These are phyloP conservation scores for Hemileccinum rubropunctum DNA, from an alignment of 768 basidiomycete species.

Conservation along the genomic window DNA sequence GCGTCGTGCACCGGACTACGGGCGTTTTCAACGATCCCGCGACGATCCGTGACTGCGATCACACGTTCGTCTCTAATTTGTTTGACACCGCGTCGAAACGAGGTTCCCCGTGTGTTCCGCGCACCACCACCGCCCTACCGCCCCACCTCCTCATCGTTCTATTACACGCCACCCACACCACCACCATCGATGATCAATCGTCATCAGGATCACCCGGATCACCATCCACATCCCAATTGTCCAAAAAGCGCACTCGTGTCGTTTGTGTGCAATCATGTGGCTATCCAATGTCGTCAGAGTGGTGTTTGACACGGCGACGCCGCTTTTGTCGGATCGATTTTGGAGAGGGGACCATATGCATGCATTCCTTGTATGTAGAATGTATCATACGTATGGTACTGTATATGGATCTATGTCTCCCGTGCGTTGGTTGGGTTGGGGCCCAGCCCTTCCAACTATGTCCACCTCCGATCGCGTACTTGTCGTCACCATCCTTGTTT, in stretches of 20 bases:
- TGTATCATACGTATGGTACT: background rate
- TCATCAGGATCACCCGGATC: background rate
- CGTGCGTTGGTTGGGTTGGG: background rate
- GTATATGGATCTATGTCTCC: background rate
- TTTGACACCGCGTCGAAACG: background rate
- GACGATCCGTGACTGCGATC: constrained; percentile 1
- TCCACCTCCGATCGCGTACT: constrained; percentile 2
- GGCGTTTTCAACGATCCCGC: background rate
- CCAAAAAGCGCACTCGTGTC: background rate
- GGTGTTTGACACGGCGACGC: background rate
- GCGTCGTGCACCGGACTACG: background rate
- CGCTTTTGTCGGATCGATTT: background rate
- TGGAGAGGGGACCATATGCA: too few species aligned
- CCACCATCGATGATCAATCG: background rate
- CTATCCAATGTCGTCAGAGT: background rate
- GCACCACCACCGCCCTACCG: background rate
- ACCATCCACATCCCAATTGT: background rate
- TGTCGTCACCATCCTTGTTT: too few species aligned
- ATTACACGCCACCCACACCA: too few species aligned
- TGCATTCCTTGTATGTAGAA: too few species aligned
- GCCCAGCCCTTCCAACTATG: constrained; percentile 2
- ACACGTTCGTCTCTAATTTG: background rate
- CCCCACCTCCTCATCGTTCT: too few species aligned
- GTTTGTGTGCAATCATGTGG: background rate
- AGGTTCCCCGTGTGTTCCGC: background rate